phyloP scores from a whole-genome alignment of 352 stramenopile genomes.

The Globisporangium splendens region DNA sequence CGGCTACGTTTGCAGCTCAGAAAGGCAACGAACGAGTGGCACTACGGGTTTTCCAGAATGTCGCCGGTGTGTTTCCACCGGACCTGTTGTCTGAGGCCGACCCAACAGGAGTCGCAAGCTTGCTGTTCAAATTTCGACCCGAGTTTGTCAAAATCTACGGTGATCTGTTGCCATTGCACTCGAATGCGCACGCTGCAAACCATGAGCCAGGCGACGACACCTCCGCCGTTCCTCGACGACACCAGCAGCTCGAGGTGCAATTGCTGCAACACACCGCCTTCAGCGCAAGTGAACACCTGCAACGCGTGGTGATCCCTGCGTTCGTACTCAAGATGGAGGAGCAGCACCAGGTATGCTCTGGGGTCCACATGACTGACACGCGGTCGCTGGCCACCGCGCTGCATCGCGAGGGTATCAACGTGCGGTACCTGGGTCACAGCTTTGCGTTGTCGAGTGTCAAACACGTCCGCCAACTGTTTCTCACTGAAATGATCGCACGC shows the following conservation, averaged over 20 bases:
- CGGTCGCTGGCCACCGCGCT: conserved; percentile 34
- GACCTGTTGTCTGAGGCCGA: conserved; percentile 18
- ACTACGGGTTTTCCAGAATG: conserved; percentile 21
- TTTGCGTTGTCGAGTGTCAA: conserved; percentile 41
- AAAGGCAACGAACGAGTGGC: background rate
- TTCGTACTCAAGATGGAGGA: conserved; percentile 46
- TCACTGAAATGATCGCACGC: conserved; percentile 59
- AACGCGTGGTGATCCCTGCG: conserved; percentile 33
- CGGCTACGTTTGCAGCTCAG: conserved; percentile 1
- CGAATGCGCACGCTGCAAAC: conserved; percentile 21
- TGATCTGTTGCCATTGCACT: conserved; percentile 28
- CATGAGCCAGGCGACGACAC: background rate
- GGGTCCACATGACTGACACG: conserved; percentile 28
- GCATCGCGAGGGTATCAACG: conserved; percentile 55
- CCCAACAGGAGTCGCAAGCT: conserved; percentile 4
- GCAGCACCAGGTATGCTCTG: background rate
- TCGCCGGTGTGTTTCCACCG: conserved; percentile 30
- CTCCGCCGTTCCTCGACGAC: background rate
- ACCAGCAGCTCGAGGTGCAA: conserved; percentile 19
- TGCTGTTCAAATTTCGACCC: conserved; percentile 36
- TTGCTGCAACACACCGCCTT: conserved; percentile 30
- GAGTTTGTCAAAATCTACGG: conserved; percentile 50
- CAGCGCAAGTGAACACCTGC: conserved; percentile 37
- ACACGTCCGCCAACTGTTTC: conserved; percentile 41
- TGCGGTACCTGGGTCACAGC: conserved; percentile 49